Conservation (phyloP, 1,139 yeast species). For the Blastobotrys illinoisensis region DNA sequence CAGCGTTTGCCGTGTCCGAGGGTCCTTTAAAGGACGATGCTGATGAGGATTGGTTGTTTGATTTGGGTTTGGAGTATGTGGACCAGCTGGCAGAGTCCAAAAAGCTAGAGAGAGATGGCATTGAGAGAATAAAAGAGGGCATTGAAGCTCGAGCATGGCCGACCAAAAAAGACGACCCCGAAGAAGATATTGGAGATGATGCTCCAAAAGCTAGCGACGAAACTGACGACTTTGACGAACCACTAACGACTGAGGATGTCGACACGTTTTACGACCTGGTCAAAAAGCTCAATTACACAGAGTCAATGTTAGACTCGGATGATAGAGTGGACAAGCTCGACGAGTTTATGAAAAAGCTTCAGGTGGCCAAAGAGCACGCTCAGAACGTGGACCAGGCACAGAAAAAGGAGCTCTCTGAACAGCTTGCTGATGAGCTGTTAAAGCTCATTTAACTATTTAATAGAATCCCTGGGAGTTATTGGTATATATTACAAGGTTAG, state of each 20-base stretch:
- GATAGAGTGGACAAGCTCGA: slow-evolving; percentile 25
- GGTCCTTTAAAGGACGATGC: slow-evolving; percentile 11
- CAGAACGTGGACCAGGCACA: slow-evolving; percentile 21
- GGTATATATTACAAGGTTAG: not conserved
- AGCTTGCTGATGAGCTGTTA: slow-evolving; percentile 25
- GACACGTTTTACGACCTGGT: slow-evolving; percentile 10
- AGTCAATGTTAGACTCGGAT: slow-evolving; percentile 15
- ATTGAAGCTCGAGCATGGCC: slow-evolving; percentile 27
- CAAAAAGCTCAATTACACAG: slow-evolving; percentile 12
- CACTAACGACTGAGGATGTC: slow-evolving; percentile 9
- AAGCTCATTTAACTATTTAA: slow-evolving; percentile 16
- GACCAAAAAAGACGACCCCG: slow-evolving; percentile 1
- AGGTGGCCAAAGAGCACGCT: slow-evolving; percentile 6
- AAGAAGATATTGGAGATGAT: slow-evolving; percentile 4
- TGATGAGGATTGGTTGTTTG: slow-evolving; percentile 19
- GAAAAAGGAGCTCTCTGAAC: slow-evolving; percentile 24
- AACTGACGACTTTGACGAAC: slow-evolving; percentile 11
- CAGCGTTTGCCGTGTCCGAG: slow-evolving; percentile 21
- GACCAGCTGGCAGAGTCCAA: slow-evolving; percentile 15
- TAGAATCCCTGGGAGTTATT: too few relatives aligned
- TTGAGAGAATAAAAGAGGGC: slow-evolving; percentile 26
- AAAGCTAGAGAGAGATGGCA: slow-evolving; percentile 16
- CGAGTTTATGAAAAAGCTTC: slow-evolving; percentile 22
- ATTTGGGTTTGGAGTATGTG: slow-evolving; percentile 28
- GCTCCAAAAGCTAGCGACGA: slow-evolving; percentile 9